Evolutionary conservation across 805 yeast genomes (phyloP).

Genomic region (Lipomyces yamanashiensis): DNA sequence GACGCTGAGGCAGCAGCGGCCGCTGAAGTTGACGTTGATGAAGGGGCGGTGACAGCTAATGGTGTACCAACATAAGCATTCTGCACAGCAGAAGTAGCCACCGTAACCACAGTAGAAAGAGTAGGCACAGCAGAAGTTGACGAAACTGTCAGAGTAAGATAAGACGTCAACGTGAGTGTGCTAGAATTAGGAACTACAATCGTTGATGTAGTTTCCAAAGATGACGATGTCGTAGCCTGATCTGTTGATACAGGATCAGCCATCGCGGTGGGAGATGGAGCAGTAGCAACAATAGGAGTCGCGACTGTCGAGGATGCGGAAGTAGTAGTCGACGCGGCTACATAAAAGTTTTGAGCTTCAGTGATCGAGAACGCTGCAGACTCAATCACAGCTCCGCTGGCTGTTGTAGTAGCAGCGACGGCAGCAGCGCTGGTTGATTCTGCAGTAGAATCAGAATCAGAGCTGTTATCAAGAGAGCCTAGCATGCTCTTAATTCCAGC

Average conservation of each 20-base stretch:
- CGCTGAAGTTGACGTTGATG: conserved; percentile 32
- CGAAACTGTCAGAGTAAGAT: conserved; percentile 5
- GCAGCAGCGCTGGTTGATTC: neutral
- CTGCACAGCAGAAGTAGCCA: conserved; percentile 1
- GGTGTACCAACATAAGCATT: neutral
- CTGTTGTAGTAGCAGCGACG: neutral
- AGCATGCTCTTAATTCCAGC: conserved; percentile 52
- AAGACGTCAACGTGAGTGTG: conserved; percentile 32
- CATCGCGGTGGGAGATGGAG: conserved; percentile 10
- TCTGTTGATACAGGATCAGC: no score
- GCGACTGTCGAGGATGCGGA: neutral
- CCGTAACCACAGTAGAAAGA: conserved; percentile 13
- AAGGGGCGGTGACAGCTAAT: neutral
- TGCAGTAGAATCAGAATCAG: neutral
- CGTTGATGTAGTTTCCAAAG: conserved; percentile 11
- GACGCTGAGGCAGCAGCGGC: conserved; percentile 34
- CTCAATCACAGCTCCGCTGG: conserved; percentile 2
- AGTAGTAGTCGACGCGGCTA: conserved; percentile 19
- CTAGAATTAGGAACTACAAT: conserved; percentile 8
- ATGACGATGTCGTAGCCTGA: no score
- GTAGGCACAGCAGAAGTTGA: conserved; percentile 21
- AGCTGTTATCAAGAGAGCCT: conserved; percentile 20
- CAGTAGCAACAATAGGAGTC: conserved; percentile 20
- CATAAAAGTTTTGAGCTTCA: conserved; percentile 3
- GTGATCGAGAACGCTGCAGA: neutral